Evolutionary conservation across 2,329 filamentous ascomycete genomes (phyloP), one percentile per base, ranked within the genome.

Genomic region (Hawksworthiomyces lignivorus): DNA sequence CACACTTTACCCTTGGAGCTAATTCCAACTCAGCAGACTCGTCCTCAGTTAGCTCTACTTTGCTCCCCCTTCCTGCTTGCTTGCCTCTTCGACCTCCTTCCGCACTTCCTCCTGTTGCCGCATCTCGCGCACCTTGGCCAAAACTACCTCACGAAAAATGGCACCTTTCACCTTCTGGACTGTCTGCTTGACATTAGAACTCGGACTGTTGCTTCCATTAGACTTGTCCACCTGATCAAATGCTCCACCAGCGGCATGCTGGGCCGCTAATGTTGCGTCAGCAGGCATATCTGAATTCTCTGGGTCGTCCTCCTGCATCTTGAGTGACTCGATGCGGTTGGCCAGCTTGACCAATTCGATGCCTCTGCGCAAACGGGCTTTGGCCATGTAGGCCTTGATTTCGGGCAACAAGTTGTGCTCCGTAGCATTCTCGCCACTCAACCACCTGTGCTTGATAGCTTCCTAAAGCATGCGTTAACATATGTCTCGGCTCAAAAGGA

Each of bases 371-470:
- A 98, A 83, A 48, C 88, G 87, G 44, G 87, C 87, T 64, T 88
- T 88, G 49, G 89, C 84, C 64, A 94, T 87, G 70, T 92, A 94
- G 39, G 88, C 84, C 65, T 85, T 86, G 72, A 98, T 94, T 69
- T 98, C 92, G 52, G 92, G 92, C 62, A 98, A 69, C 76, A 98
- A 77, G 73, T 98, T 89, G 77, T 96, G 88, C 64, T 97, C 89
- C 48, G 84, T 87, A 49, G 92, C 92, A 48, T 79, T 92, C 69
- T 92, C 76, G 62, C 90, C 90, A 58, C 80, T 92, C 55, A 97
- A 80, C 90, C 90, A 97, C 46, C 77, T 72, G 64, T 96, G 89
- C 45, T 77, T 71, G 39, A 96, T 69, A 33, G 89, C 86, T 67
- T 87, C 72, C 77, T 87, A 50, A 50, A 37, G 8, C 10, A 31